Evolutionary conservation across 2,329 filamentous ascomycete genomes (phyloP).

Genomic region (Penicillium sp.): DNA sequence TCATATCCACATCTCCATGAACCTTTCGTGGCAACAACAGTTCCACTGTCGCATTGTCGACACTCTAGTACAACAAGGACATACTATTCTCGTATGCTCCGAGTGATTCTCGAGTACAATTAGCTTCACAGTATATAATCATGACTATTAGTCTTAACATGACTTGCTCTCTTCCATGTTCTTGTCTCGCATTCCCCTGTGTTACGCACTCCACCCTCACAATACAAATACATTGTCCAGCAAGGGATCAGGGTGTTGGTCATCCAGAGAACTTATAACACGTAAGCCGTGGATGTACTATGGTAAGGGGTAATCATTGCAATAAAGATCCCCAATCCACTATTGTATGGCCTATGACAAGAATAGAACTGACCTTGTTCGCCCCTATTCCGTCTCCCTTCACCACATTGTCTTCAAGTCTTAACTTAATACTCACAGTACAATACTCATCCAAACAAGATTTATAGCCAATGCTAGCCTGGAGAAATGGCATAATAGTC

Average conservation of each 20-base stretch:
- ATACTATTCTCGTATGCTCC: neutral
- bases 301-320: neutral
- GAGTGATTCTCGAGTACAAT: constrained; percentile 7
- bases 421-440: neutral
- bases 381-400: neutral
- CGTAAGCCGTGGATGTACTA: neutral
- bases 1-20: neutral
- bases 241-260: neutral
- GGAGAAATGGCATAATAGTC: neutral
- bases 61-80: constrained; percentile 4
- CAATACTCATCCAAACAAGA: neutral
- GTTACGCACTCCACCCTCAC: neutral
- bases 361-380: neutral
- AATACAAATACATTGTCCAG: neutral
- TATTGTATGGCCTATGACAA: neutral
- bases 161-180: neutral
- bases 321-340: neutral
- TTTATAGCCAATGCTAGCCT: neutral
- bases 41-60: neutral
- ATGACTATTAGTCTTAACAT: neutral
- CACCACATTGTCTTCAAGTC: neutral
- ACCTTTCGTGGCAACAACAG: neutral
- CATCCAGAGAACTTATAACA: neutral
- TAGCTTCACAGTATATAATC: neutral
- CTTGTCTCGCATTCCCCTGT: neutral